phyloP scores from a whole-genome alignment of 1,284 basidiomycete species.

The Heterobasidion occidentale region DNA sequence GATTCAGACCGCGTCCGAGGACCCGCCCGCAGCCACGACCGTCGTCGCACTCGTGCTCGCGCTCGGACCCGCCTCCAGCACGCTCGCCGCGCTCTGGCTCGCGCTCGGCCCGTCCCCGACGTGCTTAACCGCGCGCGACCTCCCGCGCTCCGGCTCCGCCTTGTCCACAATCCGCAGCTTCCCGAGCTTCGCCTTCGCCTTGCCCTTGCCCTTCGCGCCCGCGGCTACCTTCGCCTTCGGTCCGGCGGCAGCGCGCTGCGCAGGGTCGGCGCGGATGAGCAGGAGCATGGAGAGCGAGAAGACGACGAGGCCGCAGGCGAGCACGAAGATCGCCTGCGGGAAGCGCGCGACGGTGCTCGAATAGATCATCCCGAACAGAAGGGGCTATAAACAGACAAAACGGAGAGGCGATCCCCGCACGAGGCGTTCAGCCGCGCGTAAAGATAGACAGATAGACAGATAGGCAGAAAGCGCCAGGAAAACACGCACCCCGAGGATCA shows the following conservation, averaged over 20 bases:
- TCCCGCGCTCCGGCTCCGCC: constrained; percentile 24
- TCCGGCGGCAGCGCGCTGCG: neutral
- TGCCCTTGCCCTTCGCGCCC: constrained; percentile 1
- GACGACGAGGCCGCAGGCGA: constrained; percentile 43
- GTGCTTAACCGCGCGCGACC: constrained; percentile 28
- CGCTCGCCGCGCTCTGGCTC: neutral
- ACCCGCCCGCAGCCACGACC: too few relatives aligned
- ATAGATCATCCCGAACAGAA: constrained; percentile 65
- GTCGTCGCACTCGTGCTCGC: neutral
- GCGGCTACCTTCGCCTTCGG: neutral
- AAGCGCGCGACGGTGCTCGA: constrained; percentile 54
- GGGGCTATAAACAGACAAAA: constrained; percentile 34
- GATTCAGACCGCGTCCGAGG: too few relatives aligned
- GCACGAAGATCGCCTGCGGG: constrained; percentile 60
- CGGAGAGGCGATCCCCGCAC: neutral
- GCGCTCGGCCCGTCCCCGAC: constrained; percentile 15
- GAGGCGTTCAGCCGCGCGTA: too few relatives aligned
- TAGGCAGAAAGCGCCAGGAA: neutral
- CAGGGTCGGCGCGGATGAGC: constrained; percentile 38
- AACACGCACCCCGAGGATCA: constrained; percentile 57
- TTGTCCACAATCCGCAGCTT: constrained; percentile 8
- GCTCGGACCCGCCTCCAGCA: neutral
- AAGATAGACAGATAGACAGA: neutral
- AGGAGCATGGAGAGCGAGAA: constrained; percentile 38
- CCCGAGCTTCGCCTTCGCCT: constrained; percentile 8